Conservation (phyloP, 108 stramenopile species). For the Hondaea fermentalgiana region DNA sequence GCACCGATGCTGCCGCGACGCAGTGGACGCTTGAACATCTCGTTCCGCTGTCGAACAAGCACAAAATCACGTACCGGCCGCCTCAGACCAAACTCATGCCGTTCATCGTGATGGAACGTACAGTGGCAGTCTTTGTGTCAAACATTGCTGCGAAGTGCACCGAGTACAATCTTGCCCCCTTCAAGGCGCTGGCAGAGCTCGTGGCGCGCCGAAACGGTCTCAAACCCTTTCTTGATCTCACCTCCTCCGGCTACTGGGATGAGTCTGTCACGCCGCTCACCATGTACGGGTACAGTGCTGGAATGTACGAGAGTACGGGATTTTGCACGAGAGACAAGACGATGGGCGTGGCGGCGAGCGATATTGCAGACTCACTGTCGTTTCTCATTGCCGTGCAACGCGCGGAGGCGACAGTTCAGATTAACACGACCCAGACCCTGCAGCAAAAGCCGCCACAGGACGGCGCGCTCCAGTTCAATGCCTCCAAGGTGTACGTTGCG, state of each 20-base stretch:
- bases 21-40: not conserved
- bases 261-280: not conserved
- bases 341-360: not conserved
- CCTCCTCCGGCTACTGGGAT: not conserved
- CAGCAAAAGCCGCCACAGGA: not conserved
- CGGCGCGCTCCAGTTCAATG: not conserved
- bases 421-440: not conserved
- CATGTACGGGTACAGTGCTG: not conserved
- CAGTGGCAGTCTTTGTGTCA: not conserved
- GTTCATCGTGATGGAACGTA: not conserved
- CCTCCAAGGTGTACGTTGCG: not conserved
- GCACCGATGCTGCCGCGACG: not conserved
- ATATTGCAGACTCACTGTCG: not conserved
- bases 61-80: not conserved
- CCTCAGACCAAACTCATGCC: not conserved
- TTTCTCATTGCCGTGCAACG: not conserved
- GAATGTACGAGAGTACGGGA: not conserved
- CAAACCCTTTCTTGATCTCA: not conserved
- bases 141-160: not conserved
- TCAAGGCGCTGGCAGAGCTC: not conserved
- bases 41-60: not conserved
- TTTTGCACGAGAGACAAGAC: not conserved
- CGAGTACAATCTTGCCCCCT: not conserved
- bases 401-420: not conserved
- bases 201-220: not conserved